Conservation (phyloP, 805 yeast species). For the Candida lessepsii region DNA sequence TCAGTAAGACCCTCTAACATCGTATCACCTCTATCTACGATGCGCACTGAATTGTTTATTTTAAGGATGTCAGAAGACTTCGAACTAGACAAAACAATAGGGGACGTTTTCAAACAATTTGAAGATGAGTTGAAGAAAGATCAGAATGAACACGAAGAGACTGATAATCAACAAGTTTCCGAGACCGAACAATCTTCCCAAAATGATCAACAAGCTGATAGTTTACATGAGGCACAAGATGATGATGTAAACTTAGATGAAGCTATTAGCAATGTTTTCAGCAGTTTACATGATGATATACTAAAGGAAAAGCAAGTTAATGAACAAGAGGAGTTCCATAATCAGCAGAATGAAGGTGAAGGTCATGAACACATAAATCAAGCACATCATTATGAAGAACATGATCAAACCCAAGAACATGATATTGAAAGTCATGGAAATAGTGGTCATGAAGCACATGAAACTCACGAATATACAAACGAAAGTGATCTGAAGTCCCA, state of each 20-base stretch:
- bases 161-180: no score
- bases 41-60: slow-evolving; percentile 10
- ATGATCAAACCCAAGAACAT: no score
- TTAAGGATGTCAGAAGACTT: slow-evolving; percentile 16
- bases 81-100: slow-evolving; percentile 36
- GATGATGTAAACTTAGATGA: slow-evolving; percentile 22
- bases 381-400: no score
- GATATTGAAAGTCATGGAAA: no score
- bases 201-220: background rate
- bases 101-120: slow-evolving; percentile 37
- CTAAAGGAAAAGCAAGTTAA: background rate
- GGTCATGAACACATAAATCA: no score
- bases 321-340: background rate
- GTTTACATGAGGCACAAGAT: slow-evolving; percentile 3
- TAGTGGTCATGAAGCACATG: no score
- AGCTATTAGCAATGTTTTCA: slow-evolving; percentile 31
- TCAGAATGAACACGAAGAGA: slow-evolving; percentile 2
- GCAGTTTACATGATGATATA: slow-evolving; percentile 11
- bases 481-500: no score
- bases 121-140: slow-evolving; percentile 14
- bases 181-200: no score
- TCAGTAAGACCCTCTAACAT: no score
- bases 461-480: no score
- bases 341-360: background rate
- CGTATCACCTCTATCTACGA: no score